These are phyloP conservation scores for Moesziomyces parantarcticus DNA, from an alignment of 1,284 basidiomycete species.

Conservation along the genomic window DNA sequence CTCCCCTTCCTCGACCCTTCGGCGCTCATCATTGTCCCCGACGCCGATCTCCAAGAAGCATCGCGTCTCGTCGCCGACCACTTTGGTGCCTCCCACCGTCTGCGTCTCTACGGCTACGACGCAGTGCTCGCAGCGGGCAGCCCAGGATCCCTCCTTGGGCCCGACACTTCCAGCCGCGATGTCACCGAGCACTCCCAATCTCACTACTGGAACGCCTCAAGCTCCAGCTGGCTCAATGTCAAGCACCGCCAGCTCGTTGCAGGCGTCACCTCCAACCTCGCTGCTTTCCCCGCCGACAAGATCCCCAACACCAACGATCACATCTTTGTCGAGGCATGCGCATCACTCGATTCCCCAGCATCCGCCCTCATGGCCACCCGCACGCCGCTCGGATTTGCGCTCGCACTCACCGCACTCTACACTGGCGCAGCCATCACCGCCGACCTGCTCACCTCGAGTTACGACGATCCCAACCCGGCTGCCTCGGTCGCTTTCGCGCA, in stretches of 20 bases:
- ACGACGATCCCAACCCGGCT: slow-evolving; percentile 42
- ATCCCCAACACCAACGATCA: slow-evolving; percentile 49
- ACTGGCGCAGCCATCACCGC: slow-evolving; percentile 58
- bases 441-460: slow-evolving; percentile 33
- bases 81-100: slow-evolving; percentile 36
- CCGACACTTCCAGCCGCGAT: slow-evolving; percentile 17
- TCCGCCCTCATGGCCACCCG: slow-evolving; percentile 41
- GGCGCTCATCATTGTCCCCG: slow-evolving; percentile 44
- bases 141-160: slow-evolving; percentile 12
- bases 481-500: slow-evolving; percentile 16
- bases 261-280: slow-evolving; percentile 57
- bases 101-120: slow-evolving; percentile 40
- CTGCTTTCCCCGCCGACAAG: slow-evolving; percentile 59
- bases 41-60: slow-evolving; percentile 31
- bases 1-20: slow-evolving; percentile 38
- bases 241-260: slow-evolving; percentile 50
- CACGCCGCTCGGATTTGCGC: slow-evolving; percentile 47
- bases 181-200: slow-evolving; percentile 45
- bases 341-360: slow-evolving; percentile 17
- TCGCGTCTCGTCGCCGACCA: slow-evolving; percentile 8
- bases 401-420: slow-evolving; percentile 59
- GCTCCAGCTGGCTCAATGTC: slow-evolving; percentile 50
- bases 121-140: slow-evolving; percentile 39
- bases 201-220: slow-evolving; percentile 46
- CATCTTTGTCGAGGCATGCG: slow-evolving; percentile 47